A percentile compares a stretch with the other conserved stretches of the same genome.
These are phyloP conservation scores for Sporodiniella umbellata DNA, from an alignment of 371 early-diverging fungal species.

Conservation along the genomic window DNA sequence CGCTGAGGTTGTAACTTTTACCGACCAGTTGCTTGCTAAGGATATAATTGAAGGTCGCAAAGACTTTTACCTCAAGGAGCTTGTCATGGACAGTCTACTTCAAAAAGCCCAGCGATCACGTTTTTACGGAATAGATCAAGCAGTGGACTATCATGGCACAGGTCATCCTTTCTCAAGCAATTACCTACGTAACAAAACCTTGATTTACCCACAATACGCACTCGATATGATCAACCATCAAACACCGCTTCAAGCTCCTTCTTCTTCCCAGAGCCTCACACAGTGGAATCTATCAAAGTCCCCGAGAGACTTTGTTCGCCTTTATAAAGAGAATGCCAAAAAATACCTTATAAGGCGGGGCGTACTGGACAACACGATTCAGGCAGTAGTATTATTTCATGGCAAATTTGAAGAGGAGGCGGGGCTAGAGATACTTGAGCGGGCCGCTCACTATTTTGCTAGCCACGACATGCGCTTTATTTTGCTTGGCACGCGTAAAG, in stretches of 20 bases:
- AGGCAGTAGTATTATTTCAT: constrained; percentile 53
- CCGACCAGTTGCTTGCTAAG: constrained; percentile 52
- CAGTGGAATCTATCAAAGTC: constrained; percentile 28
- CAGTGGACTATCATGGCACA: constrained; percentile 48
- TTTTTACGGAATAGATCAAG: constrained; percentile 61
- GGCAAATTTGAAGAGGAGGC: constrained; percentile 48
- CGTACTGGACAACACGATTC: constrained; percentile 44
- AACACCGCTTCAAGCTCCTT: constrained; percentile 2
- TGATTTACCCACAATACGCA: constrained; percentile 48
- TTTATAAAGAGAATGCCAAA: constrained; percentile 54
- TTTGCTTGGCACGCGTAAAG: constrained; percentile 54
- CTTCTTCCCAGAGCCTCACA: too few relatives aligned
- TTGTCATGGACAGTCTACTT: constrained; percentile 55
- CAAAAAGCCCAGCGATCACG: constrained; percentile 46
- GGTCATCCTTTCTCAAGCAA: constrained; percentile 55
- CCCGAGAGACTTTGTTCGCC: constrained; percentile 31
- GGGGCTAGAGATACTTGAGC: constrained; percentile 47
- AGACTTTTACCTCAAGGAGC: constrained; percentile 60
- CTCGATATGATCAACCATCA: constrained; percentile 23
- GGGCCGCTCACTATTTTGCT: constrained; percentile 40
- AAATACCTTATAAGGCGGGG: constrained; percentile 44
- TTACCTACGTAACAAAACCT: constrained; percentile 30
- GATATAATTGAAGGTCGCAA: constrained; percentile 58
- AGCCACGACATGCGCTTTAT: constrained; percentile 50
- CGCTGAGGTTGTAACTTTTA: constrained; percentile 57